These are phyloP conservation scores for Camellia lanceoleosa DNA, from an alignment of 148 eudicot species.

Conservation along the genomic window DNA sequence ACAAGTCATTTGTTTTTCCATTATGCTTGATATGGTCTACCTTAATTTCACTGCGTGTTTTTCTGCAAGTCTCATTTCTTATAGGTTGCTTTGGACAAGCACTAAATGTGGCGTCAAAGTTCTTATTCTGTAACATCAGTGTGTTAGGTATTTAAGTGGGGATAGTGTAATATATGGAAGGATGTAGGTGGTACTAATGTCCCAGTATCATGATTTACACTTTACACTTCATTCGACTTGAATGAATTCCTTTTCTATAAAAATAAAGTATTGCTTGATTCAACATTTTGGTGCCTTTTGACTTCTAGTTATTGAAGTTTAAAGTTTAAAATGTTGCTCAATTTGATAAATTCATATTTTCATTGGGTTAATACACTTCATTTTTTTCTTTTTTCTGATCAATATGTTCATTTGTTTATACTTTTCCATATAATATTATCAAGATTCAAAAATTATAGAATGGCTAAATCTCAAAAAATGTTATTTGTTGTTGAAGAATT, in stretches of 20 bases:
- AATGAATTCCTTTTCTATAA: background rate
- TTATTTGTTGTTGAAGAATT: background rate
- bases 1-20: background rate
- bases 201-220: background rate
- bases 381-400: background rate
- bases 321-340: background rate
- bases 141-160: background rate
- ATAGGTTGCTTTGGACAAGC: slow-evolving; percentile 1
- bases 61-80: background rate
- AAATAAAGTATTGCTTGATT: background rate
- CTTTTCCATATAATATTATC: background rate
- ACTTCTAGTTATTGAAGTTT: background rate
- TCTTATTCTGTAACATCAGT: background rate
- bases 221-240: slow-evolving; percentile 6
- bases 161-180: background rate
- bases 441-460: slow-evolving; percentile 1
- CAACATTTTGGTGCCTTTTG: background rate
- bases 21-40: background rate
- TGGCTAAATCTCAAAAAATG: background rate
- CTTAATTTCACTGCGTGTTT: background rate
- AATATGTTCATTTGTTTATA: background rate
- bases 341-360: background rate
- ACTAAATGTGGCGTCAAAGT: background rate
- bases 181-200: background rate
- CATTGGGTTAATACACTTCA: too few species aligned